These are phyloP conservation scores for Lasiodiplodia sp. DNA, from an alignment of 2,329 filamentous ascomycete genomes.

Conservation along the genomic window DNA sequence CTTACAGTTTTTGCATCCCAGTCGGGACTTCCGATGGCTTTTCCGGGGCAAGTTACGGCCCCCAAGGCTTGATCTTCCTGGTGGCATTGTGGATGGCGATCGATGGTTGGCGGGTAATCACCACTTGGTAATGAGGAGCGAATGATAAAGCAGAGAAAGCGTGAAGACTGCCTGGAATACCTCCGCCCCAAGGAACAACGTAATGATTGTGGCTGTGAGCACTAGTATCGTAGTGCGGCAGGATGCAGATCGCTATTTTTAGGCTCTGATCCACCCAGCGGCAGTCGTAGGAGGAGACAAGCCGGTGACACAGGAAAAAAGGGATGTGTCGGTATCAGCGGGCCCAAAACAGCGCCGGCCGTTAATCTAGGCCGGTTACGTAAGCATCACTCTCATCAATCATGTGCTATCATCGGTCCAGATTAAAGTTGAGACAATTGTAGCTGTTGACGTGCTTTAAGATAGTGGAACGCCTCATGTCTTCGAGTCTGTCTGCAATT, in stretches of 20 bases:
- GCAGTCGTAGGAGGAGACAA: too few relatives aligned
- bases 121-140: too few relatives aligned
- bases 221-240: neutral
- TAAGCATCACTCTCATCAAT: too few relatives aligned
- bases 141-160: neutral
- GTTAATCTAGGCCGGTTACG: too few relatives aligned
- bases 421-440: too few relatives aligned
- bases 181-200: neutral
- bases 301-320: too few relatives aligned
- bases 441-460: too few relatives aligned
- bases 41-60: neutral
- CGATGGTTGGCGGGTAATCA: neutral
- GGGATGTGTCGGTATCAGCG: too few relatives aligned
- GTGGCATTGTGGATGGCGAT: neutral
- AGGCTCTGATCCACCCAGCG: neutral
- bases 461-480: too few relatives aligned
- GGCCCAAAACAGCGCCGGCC: too few relatives aligned
- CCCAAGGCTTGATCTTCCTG: neutral
- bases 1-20: constrained; percentile 20
- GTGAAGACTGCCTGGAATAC: neutral
- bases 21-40: constrained; percentile 23
- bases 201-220: neutral
- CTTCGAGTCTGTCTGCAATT: too few relatives aligned
- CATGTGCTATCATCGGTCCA: too few relatives aligned
- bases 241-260: neutral